phyloP scores from a whole-genome alignment of 495 filamentous ascomycete genomes.

The Lentithecium fluviatile region DNA sequence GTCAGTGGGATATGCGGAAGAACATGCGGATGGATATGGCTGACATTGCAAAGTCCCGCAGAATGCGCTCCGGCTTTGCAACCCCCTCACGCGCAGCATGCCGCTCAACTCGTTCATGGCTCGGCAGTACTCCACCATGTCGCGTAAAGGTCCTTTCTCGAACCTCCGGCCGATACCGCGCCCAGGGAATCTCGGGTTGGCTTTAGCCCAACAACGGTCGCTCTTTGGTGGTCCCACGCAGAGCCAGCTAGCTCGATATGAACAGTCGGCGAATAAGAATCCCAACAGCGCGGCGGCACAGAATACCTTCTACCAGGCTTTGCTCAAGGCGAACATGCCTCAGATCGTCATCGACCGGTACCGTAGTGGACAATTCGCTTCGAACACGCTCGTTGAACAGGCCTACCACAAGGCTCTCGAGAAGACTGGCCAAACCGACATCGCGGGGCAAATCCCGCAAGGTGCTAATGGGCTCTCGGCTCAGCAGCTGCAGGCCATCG shows the following conservation, averaged over 20 bases:
- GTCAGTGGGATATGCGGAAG: constrained; percentile 13
- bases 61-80: constrained; percentile 31
- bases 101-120: constrained; percentile 13
- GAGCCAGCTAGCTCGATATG: constrained; percentile 65
- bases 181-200: constrained; percentile 22
- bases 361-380: constrained; percentile 78
- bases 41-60: constrained; percentile 17
- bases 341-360: constrained; percentile 88
- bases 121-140: constrained; percentile 32
- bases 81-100: constrained; percentile 27
- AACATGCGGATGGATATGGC: not conserved
- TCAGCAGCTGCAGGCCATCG: constrained; percentile 73
- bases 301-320: constrained; percentile 86
- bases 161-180: constrained; percentile 24
- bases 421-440: constrained; percentile 58
- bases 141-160: constrained; percentile 16
- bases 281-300: constrained; percentile 81
- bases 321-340: constrained; percentile 89
- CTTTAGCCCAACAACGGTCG: constrained; percentile 41
- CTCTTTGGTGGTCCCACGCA: constrained; percentile 57
- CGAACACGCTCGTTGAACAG: constrained; percentile 67
- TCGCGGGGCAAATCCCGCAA: constrained; percentile 36
- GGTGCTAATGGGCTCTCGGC: constrained; percentile 48
- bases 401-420: constrained; percentile 74
- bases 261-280: constrained; percentile 89